Base-by-base conservation (phyloP, 306 rosid genomes). In the Cicer bijugum region DNA sequence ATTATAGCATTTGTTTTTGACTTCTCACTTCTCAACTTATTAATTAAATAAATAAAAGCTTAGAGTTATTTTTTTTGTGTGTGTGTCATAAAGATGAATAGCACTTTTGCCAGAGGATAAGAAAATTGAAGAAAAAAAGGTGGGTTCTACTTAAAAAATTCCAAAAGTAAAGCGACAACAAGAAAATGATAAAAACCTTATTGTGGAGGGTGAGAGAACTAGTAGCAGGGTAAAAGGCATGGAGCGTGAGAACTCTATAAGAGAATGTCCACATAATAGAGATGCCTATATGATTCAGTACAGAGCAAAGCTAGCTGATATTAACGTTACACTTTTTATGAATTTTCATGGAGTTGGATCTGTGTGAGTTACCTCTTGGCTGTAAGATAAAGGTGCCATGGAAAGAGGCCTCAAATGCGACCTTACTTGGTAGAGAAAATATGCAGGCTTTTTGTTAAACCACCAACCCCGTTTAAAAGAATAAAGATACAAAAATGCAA, bases 131-230 rank as follows among this genome's bases (percentile, higher is more conserved):
- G 72, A 66, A 71, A 85, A 28, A 28, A 38, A 65, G 71, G 51
- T 67, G 72, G 77, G 78, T 84, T 76, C 72, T 78, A 76, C 56
- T 81, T 81, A 63, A 58, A 75, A 75, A 79, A 56, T 67, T 87
- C 92, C 88, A 87, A 85, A 74, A 66, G 85, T 72, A 85, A 82
- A 81, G 78, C 83, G 90, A 82, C 93, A 89, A 84, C 84, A 84
- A 69, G 84, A 78, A 82, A 78, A 83, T 71, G 84, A 72, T 71
- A 81, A 76, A 80, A 81, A 16, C 78, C 81, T 62, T 56, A 42
- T 71, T 48, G 68, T 53, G 33, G 56, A 28, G 72, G 62, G 38
- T 59, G 57, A 61, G 74, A 17, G 39, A 2, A 3, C 35, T 28
- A 28, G 48, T 8, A 56, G n/a, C 53, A 53, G 71, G 80, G 71